Base-by-base conservation (phyloP, 805 yeast species). In the Tetrapisispora fleetii region DNA sequence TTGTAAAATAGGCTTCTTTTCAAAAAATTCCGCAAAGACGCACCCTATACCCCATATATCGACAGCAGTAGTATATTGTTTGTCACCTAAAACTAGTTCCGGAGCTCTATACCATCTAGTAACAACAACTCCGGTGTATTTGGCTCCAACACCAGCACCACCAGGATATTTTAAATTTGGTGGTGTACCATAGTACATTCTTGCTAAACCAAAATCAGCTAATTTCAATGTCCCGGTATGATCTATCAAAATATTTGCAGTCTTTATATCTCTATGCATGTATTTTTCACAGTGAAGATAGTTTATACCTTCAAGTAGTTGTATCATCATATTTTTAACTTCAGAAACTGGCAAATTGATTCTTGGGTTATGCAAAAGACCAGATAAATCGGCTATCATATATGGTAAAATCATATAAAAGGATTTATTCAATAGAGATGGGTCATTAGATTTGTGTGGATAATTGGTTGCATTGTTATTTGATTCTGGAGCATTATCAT, bases 31-130 rank as follows among this genome's bases (percentile, higher is more conserved):
- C 0, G 88, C 99, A 61, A 93, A 82, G 0, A 93, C 91, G 68
- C 99, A 93, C 1, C 98, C 98, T 19, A 87, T 77, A 0, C 98
- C 97, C 99, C 99, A 93, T 68, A 93, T 77, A 67, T 93, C 99
- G 13, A 91, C 91, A 0, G 98, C 95, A 0, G 97, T 85, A 2
- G 97, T 89, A 64, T 91, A 91, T 50, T 76, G 72, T 56, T 84
- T 74, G 55, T 89, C 95, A 3, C 96, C 96, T 47, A 93, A 68
- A 16, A 93, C 74, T 18, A 93, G 72, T 64, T 91, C 99, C 0
- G 98, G 99, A 1, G 99, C 95, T 50, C 99, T 73, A 66, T 95
- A 93, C 99, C 99, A 93, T 54, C 99, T 69, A 0, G 99, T 93
- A 37, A 93, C 98, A 2, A 93, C 99, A 48, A 78, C 73, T n/a